Evolutionary conservation across 352 stramenopile genomes (phyloP).

Genomic region (Plasmopara viticola): DNA sequence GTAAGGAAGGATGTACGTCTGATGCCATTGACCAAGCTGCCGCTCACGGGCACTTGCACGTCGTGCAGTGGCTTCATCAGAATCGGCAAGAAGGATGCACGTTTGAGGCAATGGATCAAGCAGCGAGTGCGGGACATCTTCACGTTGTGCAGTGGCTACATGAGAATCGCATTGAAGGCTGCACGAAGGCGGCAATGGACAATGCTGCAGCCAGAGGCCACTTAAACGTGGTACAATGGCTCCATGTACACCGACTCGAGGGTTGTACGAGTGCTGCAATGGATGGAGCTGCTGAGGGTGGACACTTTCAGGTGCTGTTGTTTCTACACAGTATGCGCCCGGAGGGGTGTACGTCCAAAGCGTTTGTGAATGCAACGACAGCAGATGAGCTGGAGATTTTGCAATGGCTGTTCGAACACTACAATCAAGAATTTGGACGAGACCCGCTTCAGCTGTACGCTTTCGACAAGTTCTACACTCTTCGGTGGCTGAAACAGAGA

Average conservation of each 20-base stretch:
- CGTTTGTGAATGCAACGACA: slow-evolving; percentile 32
- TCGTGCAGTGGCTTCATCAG: slow-evolving; percentile 31
- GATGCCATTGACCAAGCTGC: slow-evolving; percentile 29
- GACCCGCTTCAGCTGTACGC: slow-evolving; percentile 31
- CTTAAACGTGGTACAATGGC: slow-evolving; percentile 25
- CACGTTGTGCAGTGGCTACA: slow-evolving; percentile 32
- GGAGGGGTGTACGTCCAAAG: slow-evolving; percentile 29
- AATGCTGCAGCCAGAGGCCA: slow-evolving; percentile 22
- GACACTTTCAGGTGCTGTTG: slow-evolving; percentile 29
- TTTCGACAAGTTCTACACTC: slow-evolving; percentile 32
- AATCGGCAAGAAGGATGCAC: slow-evolving; percentile 24
- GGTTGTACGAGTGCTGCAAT: slow-evolving; percentile 35
- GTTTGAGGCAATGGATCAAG: slow-evolving; percentile 22
- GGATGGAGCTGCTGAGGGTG: slow-evolving; percentile 26
- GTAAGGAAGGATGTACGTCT: slow-evolving; percentile 28
- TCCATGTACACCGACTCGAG: slow-evolving; percentile 22
- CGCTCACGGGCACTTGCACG: slow-evolving; percentile 17
- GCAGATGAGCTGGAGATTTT: slow-evolving; percentile 31
- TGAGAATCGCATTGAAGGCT: slow-evolving; percentile 24
- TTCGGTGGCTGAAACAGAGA: slow-evolving; percentile 29
- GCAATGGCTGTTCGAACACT: slow-evolving; percentile 32
- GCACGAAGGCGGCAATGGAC: slow-evolving; percentile 26
- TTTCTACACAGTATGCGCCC: slow-evolving; percentile 27
- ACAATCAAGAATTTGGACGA: slow-evolving; percentile 18
- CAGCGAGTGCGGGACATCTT: slow-evolving; percentile 24